Base-by-base conservation (phyloP, 768 basidiomycete species). In the Astraeus odoratus region DNA sequence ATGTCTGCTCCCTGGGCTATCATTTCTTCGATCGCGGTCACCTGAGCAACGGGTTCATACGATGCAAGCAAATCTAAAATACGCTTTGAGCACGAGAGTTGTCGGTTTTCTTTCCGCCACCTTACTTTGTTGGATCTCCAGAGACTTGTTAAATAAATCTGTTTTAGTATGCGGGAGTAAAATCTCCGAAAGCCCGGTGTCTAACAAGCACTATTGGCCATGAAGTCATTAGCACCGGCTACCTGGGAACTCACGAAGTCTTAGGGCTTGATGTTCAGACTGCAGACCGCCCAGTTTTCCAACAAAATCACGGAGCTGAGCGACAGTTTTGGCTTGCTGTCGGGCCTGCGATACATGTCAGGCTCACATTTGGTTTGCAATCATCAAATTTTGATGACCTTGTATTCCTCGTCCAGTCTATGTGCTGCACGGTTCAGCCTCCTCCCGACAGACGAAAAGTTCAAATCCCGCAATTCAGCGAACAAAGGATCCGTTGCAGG, bases 101-200 rank as follows among this genome's bases (percentile, higher is more conserved):
- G 20, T 38, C n/a, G 19, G 31, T 31, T 31, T 24, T 39, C 37
- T 23, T 18, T 15, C 51, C 46, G 10, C 18, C 13, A 30, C 23
- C 78, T 58, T 57, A 92, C 93, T 98, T 64, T 98, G 96, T 58
- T 98, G 95, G 12, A 96, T 86, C 67, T 98, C 94, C 8, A 99
- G 71, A 9, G 83, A 86, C 57, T 82, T 86, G 66, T 92, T 91
- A 68, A 99, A 99, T 37, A 83, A 68, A 31, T 95, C 87, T 12
- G 87, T 86, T 43, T 79, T 73, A 1, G 94, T 98, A 48, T 84
- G 71, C 19, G 87, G 82, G 48, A 92, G 80, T 34, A 99, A 73
- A 59, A 92, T 69, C 66, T 98, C 96, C n/a, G 91, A 94, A 37
- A 99, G 60, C 24, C 86, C 86, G 45, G 93, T 98, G 63, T 99